A percentile compares a stretch with the other conserved stretches of the same genome.
These are phyloP conservation scores for Hypoxylon sp. DNA, from an alignment of 2,329 filamentous ascomycete genomes.

Conservation along the genomic window DNA sequence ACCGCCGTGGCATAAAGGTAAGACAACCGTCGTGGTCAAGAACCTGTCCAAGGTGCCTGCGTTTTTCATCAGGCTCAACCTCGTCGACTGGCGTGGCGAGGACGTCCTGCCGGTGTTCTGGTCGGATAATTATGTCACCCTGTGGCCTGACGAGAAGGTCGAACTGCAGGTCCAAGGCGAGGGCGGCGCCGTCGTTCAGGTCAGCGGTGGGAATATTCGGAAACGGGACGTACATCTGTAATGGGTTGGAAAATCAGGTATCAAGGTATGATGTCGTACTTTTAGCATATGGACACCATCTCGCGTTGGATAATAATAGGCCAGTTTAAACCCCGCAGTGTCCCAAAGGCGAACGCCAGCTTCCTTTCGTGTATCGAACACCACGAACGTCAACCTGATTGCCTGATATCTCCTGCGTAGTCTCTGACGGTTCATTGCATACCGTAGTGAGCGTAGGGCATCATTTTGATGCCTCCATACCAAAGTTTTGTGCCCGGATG, in stretches of 20 bases:
- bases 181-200: conserved; percentile 38
- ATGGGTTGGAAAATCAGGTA: background rate
- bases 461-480: background rate
- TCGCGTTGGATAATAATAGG: background rate
- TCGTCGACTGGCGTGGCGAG: conserved; percentile 53
- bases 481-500: background rate
- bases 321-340: background rate
- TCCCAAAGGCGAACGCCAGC: background rate
- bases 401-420: background rate
- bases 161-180: conserved; percentile 47
- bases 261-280: background rate
- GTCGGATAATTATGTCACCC: conserved; percentile 70
- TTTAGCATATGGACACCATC: background rate
- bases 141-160: conserved; percentile 64
- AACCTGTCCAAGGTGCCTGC: conserved; percentile 62
- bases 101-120: conserved; percentile 63
- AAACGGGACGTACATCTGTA: conserved; percentile 13
- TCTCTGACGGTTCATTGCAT: background rate
- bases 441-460: background rate
- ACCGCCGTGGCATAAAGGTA: background rate
- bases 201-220: conserved; percentile 42
- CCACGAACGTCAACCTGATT: too few species aligned
- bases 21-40: conserved; percentile 52
- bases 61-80: conserved; percentile 62
- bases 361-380: background rate